Evolutionary conservation across 257 asterid genomes (phyloP).

Genomic region (Nicotiana paniculata): DNA sequence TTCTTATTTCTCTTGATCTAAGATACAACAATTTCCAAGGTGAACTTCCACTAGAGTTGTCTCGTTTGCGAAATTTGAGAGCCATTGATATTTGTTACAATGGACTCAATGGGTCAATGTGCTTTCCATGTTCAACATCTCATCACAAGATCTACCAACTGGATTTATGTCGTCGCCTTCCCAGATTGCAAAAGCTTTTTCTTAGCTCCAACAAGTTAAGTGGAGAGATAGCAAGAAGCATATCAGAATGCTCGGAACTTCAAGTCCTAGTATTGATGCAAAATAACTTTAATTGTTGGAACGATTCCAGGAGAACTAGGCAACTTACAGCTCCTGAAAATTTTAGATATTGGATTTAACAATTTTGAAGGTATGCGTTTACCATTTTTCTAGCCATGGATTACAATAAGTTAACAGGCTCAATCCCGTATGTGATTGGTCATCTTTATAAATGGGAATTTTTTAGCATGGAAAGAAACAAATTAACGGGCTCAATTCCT

Average conservation of each 20-base stretch:
- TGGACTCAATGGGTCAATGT: neutral
- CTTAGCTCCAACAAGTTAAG: conserved; percentile 13
- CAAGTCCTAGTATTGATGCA: neutral
- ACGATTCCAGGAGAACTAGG: neutral
- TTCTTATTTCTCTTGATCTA: conserved; percentile 24
- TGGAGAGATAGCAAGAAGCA: conserved; percentile 14
- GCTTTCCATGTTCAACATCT: neutral
- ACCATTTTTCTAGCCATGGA: neutral
- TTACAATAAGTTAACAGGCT: neutral
- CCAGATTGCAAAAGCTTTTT: conserved; percentile 5
- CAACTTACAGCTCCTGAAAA: conserved; percentile 6
- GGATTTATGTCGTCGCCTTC: neutral
- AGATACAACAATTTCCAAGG: conserved; percentile 16
- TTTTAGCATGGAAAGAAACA: neutral
- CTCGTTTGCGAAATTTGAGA: neutral
- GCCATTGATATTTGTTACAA: neutral
- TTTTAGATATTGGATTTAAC: conserved; percentile 13
- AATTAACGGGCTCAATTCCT: conserved; percentile 15
- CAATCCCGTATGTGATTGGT: neutral
- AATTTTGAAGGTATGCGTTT: neutral
- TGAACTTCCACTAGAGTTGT: conserved; percentile 16
- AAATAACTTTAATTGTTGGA: neutral
- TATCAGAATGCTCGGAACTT: neutral
- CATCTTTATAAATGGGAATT: neutral
- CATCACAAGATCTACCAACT: neutral